A percentile compares a stretch with the other conserved stretches of the same genome.
Evolutionary conservation across 1,284 basidiomycete species (phyloP).

Genomic region (Ganoderma lingzhi): DNA sequence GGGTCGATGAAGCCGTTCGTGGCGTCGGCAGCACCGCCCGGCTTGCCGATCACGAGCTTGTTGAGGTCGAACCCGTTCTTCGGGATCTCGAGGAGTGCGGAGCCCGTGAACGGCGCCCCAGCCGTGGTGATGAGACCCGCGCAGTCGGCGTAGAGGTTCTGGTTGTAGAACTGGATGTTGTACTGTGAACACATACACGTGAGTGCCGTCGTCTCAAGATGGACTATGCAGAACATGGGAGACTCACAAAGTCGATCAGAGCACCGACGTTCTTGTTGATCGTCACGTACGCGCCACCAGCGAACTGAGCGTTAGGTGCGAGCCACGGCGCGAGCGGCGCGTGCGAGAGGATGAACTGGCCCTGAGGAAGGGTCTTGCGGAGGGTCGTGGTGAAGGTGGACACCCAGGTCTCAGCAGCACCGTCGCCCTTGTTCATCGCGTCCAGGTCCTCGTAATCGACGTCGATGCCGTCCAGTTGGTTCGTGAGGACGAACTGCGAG

Average conservation of each 20-base stretch:
- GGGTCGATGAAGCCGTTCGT: slow-evolving; percentile 65
- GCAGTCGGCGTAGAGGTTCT: slow-evolving; percentile 56
- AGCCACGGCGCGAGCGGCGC: slow-evolving; percentile 65
- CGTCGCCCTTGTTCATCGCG: slow-evolving; percentile 51
- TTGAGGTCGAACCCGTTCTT: slow-evolving; percentile 57
- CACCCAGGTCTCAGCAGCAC: slow-evolving; percentile 50
- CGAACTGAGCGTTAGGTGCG: slow-evolving; percentile 52
- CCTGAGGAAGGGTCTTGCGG: slow-evolving; percentile 43
- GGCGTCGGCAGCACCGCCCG: slow-evolving; percentile 49
- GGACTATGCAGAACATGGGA: not conserved
- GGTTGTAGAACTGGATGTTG: slow-evolving; percentile 68
- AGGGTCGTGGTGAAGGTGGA: slow-evolving; percentile 51
- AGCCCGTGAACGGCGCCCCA: slow-evolving; percentile 31
- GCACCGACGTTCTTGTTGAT: slow-evolving; percentile 63
- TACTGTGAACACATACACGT: slow-evolving; percentile 42
- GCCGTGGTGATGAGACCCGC: slow-evolving; percentile 54
- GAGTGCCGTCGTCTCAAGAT: not conserved
- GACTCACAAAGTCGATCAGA: slow-evolving; percentile 47
- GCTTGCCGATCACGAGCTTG: slow-evolving; percentile 69
- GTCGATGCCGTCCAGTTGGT: slow-evolving; percentile 60
- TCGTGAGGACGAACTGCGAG: slow-evolving; percentile 46
- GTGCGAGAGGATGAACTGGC: slow-evolving; percentile 47
- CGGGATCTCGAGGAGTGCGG: slow-evolving; percentile 65
- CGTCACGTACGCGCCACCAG: slow-evolving; percentile 68
- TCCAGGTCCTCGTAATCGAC: slow-evolving; percentile 65